A percentile compares a stretch with the other conserved stretches of the same genome.
Evolutionary conservation across 371 early-diverging fungal species (phyloP).

Genomic region (Batkoa obscura): DNA sequence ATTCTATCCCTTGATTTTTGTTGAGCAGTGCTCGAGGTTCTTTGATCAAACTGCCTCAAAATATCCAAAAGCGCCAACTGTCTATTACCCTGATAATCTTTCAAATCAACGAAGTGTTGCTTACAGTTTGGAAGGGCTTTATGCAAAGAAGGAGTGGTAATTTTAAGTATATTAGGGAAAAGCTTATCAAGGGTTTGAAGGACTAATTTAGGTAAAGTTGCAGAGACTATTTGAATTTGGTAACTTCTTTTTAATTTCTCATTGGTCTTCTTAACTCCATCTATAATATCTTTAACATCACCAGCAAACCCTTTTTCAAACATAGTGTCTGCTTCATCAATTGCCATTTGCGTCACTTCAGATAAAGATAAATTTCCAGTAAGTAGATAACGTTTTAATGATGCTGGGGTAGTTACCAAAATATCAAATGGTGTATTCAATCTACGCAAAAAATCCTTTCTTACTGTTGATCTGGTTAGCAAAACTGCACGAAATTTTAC

Average conservation of each 20-base stretch:
- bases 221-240: conserved; percentile 41
- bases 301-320: conserved; percentile 65
- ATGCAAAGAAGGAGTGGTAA: conserved; percentile 73
- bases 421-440: conserved; percentile 49
- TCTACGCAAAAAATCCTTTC: conserved; percentile 17
- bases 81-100: conserved; percentile 33
- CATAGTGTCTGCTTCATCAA: conserved; percentile 89
- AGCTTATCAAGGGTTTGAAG: conserved; percentile 28
- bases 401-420: conserved; percentile 59
- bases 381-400: conserved; percentile 20
- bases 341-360: conserved; percentile 38
- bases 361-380: conserved; percentile 28
- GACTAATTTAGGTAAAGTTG: conserved; percentile 72
- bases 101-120: conserved; percentile 55
- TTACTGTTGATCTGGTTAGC: conserved; percentile 21
- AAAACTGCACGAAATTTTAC: conserved; percentile 49
- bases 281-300: conserved; percentile 29
- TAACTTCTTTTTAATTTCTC: conserved; percentile 7
- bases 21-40: conserved; percentile 23
- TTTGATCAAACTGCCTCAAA: conserved; percentile 23
- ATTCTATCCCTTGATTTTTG: conserved; percentile 20
- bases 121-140: conserved; percentile 47
- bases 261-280: conserved; percentile 11
- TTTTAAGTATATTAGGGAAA: conserved; percentile 33
- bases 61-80: conserved; percentile 48